These are phyloP conservation scores for Suhomyces sp. DNA, from an alignment of 805 yeast species.

Conservation along the genomic window DNA sequence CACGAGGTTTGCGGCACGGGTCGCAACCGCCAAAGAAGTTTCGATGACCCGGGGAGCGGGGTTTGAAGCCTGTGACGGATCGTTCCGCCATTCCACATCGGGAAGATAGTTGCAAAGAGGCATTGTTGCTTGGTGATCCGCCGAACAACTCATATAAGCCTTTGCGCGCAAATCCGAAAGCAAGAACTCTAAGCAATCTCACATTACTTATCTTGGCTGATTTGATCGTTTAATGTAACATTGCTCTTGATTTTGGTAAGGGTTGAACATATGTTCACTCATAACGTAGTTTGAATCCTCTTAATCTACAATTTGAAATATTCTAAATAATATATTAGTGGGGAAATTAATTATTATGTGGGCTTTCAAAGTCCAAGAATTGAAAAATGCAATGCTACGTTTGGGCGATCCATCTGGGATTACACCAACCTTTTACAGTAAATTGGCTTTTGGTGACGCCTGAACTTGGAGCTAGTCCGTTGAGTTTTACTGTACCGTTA, in stretches of 20 bases:
- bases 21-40: background rate
- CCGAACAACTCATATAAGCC: background rate
- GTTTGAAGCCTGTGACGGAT: background rate
- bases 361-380: background rate
- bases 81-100: background rate
- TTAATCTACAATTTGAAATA: background rate
- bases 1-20: background rate
- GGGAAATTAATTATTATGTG: background rate
- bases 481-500: conserved; percentile 15
- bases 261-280: too few species aligned
- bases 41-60: background rate
- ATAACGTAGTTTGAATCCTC: background rate
- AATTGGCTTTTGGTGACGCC: conserved; percentile 43
- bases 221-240: background rate
- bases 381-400: background rate
- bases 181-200: background rate
- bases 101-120: background rate
- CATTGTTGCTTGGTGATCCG: background rate
- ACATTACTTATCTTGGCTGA: background rate
- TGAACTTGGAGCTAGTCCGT: conserved; percentile 36
- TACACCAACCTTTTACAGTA: conserved; percentile 51
- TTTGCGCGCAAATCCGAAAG: background rate
- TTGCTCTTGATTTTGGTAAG: background rate
- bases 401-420: conserved; percentile 39
- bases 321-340: background rate